These are phyloP conservation scores for Plasmodium coatneyi DNA, from an alignment of 169 alveolate genomes.

Conservation along the genomic window DNA sequence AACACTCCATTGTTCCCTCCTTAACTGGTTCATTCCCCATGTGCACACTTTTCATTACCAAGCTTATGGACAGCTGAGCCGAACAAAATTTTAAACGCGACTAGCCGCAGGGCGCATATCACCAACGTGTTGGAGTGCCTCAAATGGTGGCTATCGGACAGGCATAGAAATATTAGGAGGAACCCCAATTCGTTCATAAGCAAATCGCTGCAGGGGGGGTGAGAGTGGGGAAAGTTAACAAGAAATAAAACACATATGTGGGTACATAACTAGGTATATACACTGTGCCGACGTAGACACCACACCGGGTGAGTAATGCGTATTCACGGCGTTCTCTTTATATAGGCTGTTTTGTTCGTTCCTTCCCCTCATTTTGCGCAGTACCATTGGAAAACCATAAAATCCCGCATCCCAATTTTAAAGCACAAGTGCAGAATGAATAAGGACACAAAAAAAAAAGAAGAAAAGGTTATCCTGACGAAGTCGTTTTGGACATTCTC, in stretches of 20 bases:
- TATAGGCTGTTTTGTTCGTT: neutral
- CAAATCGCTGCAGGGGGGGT: conserved; percentile 31
- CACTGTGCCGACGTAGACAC: neutral
- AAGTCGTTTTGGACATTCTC: conserved; percentile 32
- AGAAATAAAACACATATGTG: neutral
- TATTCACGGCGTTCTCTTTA: neutral
- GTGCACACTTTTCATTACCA: conserved; percentile 11
- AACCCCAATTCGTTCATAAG: conserved; percentile 71
- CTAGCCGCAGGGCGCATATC: conserved; percentile 45
- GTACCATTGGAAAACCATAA: conserved; percentile 72
- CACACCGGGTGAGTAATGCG: neutral
- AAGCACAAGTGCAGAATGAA: conserved; percentile 47
- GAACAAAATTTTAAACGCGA: conserved; percentile 54
- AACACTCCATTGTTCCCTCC: neutral
- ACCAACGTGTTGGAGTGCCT: conserved; percentile 60
- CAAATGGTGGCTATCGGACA: conserved; percentile 48
- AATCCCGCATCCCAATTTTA: conserved; percentile 70
- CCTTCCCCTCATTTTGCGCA: neutral
- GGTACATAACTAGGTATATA: neutral
- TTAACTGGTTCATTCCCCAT: neutral
- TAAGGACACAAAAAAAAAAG: conserved; percentile 23
- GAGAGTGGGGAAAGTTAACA: neutral
- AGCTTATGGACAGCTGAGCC: conserved; percentile 58
- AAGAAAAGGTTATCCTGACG: conserved; percentile 38
- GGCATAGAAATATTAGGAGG: conserved; percentile 50